phyloP scores from a whole-genome alignment of 345 rosid species.

The Lumnitzera littorea region DNA sequence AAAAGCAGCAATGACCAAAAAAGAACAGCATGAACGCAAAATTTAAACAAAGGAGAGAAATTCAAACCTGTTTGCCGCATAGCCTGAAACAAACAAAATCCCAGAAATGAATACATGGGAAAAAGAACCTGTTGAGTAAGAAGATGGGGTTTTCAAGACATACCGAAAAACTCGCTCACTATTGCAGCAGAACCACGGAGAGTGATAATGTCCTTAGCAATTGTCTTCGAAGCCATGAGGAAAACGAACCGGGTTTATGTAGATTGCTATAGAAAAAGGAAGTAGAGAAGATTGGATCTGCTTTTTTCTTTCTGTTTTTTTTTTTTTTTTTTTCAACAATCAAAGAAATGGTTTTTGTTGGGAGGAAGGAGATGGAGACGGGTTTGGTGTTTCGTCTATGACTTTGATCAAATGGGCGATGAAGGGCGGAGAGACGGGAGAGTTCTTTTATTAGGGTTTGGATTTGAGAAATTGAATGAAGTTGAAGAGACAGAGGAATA shows the following conservation, averaged over 20 bases:
- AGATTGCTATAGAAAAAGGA: no score
- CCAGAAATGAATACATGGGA: background rate
- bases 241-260: background rate
- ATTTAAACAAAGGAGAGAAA: background rate
- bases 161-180: conserved; percentile 94
- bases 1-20: background rate
- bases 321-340: no score
- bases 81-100: conserved; percentile 42
- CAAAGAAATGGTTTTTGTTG: no score
- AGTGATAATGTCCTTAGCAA: conserved; percentile 89
- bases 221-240: conserved; percentile 61
- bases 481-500: conserved; percentile 3
- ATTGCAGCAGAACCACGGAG: conserved; percentile 95
- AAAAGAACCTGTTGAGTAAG: background rate
- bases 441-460: no score
- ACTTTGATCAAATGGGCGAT: background rate
- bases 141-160: conserved; percentile 7
- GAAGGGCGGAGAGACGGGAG: background rate
- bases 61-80: conserved; percentile 90
- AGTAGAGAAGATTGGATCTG: no score
- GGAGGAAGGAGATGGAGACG: background rate
- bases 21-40: background rate
- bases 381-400: background rate
- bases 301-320: no score
- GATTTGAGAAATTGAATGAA: background rate